These are phyloP conservation scores for Wickerhamiella vanderwaltii DNA, from an alignment of 805 yeast species.

Conservation along the genomic window DNA sequence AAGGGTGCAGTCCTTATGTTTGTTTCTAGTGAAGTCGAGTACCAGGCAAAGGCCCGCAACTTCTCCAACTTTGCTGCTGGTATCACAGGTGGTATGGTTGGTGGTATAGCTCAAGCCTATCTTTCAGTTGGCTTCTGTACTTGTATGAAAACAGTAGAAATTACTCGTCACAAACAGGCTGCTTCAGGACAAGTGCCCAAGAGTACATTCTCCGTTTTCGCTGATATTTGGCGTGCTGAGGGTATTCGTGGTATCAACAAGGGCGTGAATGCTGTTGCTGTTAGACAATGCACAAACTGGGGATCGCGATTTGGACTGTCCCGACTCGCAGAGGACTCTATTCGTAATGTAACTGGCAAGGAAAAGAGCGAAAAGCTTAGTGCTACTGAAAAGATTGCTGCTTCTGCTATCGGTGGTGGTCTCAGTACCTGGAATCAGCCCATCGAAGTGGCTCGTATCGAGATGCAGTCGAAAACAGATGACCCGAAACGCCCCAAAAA, in stretches of 20 bases:
- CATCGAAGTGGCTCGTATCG: slow-evolving; percentile 93
- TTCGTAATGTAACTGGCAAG: slow-evolving; percentile 54
- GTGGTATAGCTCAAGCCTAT: slow-evolving; percentile 95
- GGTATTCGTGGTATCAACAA: slow-evolving; percentile 92
- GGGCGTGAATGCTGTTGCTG: slow-evolving; percentile 98
- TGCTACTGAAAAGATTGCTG: slow-evolving; percentile 69
- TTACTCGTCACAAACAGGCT: slow-evolving; percentile 76
- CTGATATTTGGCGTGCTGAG: slow-evolving; percentile 69
- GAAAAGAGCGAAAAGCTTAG: slow-evolving; percentile 45
- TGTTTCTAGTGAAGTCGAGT: slow-evolving; percentile 87
- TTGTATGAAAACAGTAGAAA: slow-evolving; percentile 97
- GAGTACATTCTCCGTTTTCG: slow-evolving; percentile 75
- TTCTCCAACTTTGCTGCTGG: slow-evolving; percentile 64
- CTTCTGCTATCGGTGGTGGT: slow-evolving; percentile 92
- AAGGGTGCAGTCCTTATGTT: slow-evolving; percentile 93
- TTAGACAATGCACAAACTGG: slow-evolving; percentile 98
- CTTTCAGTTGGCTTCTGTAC: slow-evolving; percentile 96
- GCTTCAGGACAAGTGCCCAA: slow-evolving; percentile 54
- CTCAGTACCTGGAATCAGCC: slow-evolving; percentile 98
- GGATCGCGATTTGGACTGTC: slow-evolving; percentile 93
- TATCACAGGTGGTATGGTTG: slow-evolving; percentile 88
- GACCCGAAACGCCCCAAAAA: slow-evolving; percentile 96
- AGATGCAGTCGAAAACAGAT: slow-evolving; percentile 89
- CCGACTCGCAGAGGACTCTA: slow-evolving; percentile 78
- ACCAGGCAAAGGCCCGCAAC: slow-evolving; percentile 48